A percentile compares a stretch with the other conserved stretches of the same genome.
These are phyloP conservation scores for Fistulina hepatica DNA, from an alignment of 1,284 basidiomycete genomes.

Conservation along the genomic window DNA sequence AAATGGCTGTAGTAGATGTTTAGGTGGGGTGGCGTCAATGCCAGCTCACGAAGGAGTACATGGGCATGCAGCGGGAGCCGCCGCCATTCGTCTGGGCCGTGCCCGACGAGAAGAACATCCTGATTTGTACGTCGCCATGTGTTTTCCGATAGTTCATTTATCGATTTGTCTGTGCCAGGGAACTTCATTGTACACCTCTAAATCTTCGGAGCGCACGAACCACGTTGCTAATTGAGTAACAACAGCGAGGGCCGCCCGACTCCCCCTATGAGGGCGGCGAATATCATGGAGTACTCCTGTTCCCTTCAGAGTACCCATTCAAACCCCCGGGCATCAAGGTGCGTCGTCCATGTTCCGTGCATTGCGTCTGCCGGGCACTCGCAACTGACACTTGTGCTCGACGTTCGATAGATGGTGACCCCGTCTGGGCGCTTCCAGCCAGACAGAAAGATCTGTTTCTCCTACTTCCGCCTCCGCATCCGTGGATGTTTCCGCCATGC, in stretches of 20 bases:
- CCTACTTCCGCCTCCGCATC: no score
- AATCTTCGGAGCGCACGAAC: constrained; percentile 1
- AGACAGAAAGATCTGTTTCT: constrained; percentile 93
- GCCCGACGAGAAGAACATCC: constrained; percentile 93
- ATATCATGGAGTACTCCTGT: constrained; percentile 82
- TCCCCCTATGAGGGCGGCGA: constrained; percentile 89
- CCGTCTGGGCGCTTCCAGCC: constrained; percentile 90
- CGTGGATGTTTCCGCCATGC: no score
- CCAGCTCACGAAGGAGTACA: constrained; percentile 85
- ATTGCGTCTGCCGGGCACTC: constrained; percentile 1
- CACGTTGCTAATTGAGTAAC: not conserved
- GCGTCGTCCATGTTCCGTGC: no score
- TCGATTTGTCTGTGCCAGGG: constrained; percentile 42
- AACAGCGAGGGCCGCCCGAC: constrained; percentile 84
- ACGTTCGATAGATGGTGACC: constrained; percentile 71
- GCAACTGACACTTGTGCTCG: constrained; percentile 7
- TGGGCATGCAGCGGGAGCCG: constrained; percentile 86
- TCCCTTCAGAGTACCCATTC: constrained; percentile 90
- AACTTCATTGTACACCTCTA: constrained; percentile 57
- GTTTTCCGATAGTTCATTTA: constrained; percentile 6
- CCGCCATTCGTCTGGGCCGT: constrained; percentile 91
- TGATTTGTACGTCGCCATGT: constrained; percentile 53
- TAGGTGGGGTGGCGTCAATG: no score
- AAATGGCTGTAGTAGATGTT: no score
- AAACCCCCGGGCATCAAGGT: constrained; percentile 95